Evolutionary conservation across 2,329 filamentous ascomycete genomes (phyloP).

Genomic region (Diatrype stigma): DNA sequence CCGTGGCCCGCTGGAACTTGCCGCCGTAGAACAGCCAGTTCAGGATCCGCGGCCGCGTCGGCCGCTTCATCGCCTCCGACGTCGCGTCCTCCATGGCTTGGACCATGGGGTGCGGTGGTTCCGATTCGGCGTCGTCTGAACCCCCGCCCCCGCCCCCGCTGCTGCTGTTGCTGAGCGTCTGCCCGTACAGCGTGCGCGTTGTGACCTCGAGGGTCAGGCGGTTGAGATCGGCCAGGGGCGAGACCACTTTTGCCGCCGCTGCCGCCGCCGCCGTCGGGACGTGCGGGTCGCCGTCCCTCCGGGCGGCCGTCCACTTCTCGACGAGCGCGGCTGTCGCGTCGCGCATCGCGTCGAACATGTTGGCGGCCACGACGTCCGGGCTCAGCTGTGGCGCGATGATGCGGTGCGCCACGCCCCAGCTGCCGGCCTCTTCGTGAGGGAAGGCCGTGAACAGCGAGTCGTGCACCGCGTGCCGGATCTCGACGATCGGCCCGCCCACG

Average conservation of each 20-base stretch:
- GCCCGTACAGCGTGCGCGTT: conserved; percentile 47
- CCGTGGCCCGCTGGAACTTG: conserved; percentile 52
- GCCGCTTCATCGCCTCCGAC: conserved; percentile 51
- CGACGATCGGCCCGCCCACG: conserved; percentile 48
- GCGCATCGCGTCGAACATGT: conserved; percentile 45
- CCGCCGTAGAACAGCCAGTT: conserved; percentile 48
- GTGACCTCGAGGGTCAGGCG: conserved; percentile 49
- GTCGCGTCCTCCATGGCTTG: conserved; percentile 52
- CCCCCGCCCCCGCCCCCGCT: too few relatives aligned
- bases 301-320: conserved; percentile 42
- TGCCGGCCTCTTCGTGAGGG: conserved; percentile 41
- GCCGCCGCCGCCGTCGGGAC: too few relatives aligned
- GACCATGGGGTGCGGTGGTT: conserved; percentile 44
- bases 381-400: conserved; percentile 46
- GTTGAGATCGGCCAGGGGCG: conserved; percentile 46
- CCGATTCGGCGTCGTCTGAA: too few relatives aligned
- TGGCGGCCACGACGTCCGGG: conserved; percentile 26
- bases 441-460: conserved; percentile 50
- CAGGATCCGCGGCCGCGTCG: conserved; percentile 45
- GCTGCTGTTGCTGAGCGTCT: conserved; percentile 44
- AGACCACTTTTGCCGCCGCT: conserved; percentile 27
- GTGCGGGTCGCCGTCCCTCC: too few relatives aligned
- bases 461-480: conserved; percentile 47
- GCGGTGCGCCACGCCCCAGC: conserved; percentile 48
- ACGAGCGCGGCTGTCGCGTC: conserved; percentile 46